Base-by-base conservation (phyloP, 2,329 filamentous ascomycete species). In the Grosmannia clavigera region DNA sequence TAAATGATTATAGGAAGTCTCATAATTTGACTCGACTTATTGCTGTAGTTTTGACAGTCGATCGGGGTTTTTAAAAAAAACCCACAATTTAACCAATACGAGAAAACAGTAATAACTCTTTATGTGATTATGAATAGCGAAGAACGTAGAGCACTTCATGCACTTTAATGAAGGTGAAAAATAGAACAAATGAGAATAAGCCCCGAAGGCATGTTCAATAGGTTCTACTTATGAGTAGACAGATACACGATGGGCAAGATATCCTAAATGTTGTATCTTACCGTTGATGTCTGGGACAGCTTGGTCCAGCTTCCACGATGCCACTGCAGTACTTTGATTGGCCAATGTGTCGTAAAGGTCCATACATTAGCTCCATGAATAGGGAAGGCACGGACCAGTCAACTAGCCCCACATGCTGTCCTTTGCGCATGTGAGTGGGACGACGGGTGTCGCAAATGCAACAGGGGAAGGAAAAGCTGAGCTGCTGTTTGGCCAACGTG, bases 301-400 rank as follows among this genome's bases (percentile, higher is more conserved):
- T 31, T 31, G 31, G 22, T 22, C 31, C 31, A 43, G 40, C 40
- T 22, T 46, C 16, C 43, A n/a, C 43, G 16, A 19, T 43, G 43
- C 40, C 40, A n/a, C 43, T n/a, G 43, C 43, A 46, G 43, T n/a
- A 3, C 3, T 35, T 46, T 46, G 31, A 55, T 55, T 55, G 53
- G 53, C 52, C 7, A 31, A 54, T n/a, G 5, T 5, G 33, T 9
- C 10, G 43, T 46, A 46, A n/a, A 46, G 19, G 10, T n/a, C 16
- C 43, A 19, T 46, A 46, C 5, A n/a, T 54, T 54, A 35, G 29
- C 52, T n/a, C 52, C 4, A 12, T 3, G 29, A 40, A 40, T 14
- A 31, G 40, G 56, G 56, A 58, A 58, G 56, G 56, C 56, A 58
- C 56, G 56, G 56, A 58, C 56, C 56, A 51, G 27, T 6, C 29